Conservation (phyloP, 176 grass and related monocot genomes). For the Musa schizocarpa region DNA sequence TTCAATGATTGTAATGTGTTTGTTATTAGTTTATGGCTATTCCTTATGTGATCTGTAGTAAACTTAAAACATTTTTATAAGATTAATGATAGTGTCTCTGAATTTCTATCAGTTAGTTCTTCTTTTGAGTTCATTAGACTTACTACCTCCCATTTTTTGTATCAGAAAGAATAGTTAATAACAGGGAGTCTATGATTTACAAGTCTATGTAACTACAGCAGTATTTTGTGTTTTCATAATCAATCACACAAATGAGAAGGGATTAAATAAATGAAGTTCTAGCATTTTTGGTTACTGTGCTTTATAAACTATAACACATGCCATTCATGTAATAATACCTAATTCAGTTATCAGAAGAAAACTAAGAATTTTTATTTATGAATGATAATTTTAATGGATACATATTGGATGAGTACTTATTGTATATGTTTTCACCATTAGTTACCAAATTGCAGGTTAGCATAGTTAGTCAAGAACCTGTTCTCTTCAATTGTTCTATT, state of each 20-base stretch:
- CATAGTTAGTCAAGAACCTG: constrained; percentile 97
- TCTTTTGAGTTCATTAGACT: neutral
- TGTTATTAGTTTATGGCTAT: neutral
- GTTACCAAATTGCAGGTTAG: constrained; percentile 59
- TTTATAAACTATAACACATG: no score
- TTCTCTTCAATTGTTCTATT: constrained; percentile 88
- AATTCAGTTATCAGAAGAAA: neutral
- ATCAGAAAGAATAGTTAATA: no score
- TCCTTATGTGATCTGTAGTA: neutral
- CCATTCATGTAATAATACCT: no score
- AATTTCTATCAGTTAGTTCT: neutral
- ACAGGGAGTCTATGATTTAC: no score
- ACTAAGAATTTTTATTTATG: neutral
- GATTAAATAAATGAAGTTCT: no score
- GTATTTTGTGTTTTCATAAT: no score
- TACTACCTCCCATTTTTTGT: no score
- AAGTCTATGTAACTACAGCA: no score
- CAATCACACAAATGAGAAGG: no score
- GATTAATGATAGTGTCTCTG: neutral
- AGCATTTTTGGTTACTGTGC: no score
- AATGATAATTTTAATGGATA: neutral
- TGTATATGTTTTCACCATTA: neutral
- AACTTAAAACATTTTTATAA: neutral
- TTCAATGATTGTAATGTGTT: neutral
- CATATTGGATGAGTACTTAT: neutral